Conservation (phyloP, 1,139 yeast genomes). For the Nakaseomyces delphensis region DNA sequence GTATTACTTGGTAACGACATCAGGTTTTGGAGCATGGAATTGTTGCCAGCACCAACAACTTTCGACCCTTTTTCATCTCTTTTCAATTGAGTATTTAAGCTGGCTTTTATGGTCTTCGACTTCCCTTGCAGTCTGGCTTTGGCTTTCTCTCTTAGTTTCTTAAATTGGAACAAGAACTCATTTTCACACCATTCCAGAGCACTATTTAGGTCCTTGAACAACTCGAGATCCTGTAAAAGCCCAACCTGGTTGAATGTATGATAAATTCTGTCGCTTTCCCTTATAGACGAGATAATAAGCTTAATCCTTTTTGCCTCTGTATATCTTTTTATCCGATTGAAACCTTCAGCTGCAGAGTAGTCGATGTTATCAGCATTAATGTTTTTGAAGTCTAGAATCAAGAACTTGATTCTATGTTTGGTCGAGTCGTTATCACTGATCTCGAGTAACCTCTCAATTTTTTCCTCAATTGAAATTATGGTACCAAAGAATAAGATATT, state of each 20-base stretch:
- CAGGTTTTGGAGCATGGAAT: constrained; percentile 10
- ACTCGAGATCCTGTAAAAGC: constrained; percentile 44
- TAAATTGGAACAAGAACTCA: constrained; percentile 67
- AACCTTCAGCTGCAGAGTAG: constrained; percentile 94
- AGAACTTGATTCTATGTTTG: constrained; percentile 46
- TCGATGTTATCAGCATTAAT: constrained; percentile 67
- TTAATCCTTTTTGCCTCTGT: constrained; percentile 62
- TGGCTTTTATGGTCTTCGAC: neutral
- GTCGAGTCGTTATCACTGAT: constrained; percentile 41
- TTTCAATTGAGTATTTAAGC: neutral
- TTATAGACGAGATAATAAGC: constrained; percentile 72
- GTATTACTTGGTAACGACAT: constrained; percentile 32
- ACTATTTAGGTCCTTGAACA: constrained; percentile 55
- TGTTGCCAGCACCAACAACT: constrained; percentile 4
- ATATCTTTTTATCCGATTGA: constrained; percentile 75
- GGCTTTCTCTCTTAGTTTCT: constrained; percentile 30
- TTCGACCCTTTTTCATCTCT: constrained; percentile 13
- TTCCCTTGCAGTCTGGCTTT: constrained; percentile 15
- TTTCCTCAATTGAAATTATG: constrained; percentile 79
- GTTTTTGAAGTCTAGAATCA: constrained; percentile 76
- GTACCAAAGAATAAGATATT: constrained; percentile 93
- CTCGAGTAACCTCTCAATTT: constrained; percentile 53
- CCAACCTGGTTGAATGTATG: constrained; percentile 66
- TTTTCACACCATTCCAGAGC: constrained; percentile 98
- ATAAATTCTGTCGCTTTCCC: constrained; percentile 51